A percentile compares a stretch with the other conserved stretches of the same genome.
These are phyloP conservation scores for Biscogniauxia marginata DNA, from an alignment of 2,329 filamentous ascomycete genomes.

Conservation along the genomic window DNA sequence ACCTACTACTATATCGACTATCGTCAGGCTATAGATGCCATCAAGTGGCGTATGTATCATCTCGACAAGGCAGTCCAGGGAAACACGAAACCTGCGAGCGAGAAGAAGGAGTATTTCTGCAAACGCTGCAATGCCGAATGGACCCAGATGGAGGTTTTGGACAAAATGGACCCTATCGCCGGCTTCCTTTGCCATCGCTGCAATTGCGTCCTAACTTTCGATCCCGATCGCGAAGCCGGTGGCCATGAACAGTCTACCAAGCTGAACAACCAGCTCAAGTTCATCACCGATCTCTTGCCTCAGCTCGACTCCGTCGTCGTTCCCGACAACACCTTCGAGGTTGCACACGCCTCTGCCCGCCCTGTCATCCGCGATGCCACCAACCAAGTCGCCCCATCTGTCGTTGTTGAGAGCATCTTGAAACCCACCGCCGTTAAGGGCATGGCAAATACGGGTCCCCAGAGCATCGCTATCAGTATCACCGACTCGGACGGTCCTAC, in stretches of 20 bases:
- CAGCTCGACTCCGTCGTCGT: constrained; percentile 74
- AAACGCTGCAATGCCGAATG: constrained; percentile 79
- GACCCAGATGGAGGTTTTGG: constrained; percentile 85
- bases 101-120: constrained; percentile 92
- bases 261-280: constrained; percentile 76
- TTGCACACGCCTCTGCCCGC: constrained; percentile 60
- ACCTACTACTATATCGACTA: constrained; percentile 99
- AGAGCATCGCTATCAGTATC: constrained; percentile 68
- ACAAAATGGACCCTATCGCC: constrained; percentile 60
- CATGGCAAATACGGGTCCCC: constrained; percentile 63
- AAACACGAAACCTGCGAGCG: constrained; percentile 73
- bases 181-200: constrained; percentile 88
- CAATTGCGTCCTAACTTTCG: constrained; percentile 59
- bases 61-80: constrained; percentile 87
- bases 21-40: constrained; percentile 88
- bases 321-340: constrained; percentile 72
- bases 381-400: constrained; percentile 61
- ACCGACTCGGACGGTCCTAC: constrained; percentile 64
- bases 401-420: constrained; percentile 52
- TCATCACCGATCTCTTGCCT: constrained; percentile 73
- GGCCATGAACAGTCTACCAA: constrained; percentile 72
- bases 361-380: constrained; percentile 66
- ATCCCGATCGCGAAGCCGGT: constrained; percentile 65
- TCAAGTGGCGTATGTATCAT: constrained; percentile 89
- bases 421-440: constrained; percentile 69